These are phyloP conservation scores for Aspergillus awamori DNA, from an alignment of 2,329 filamentous ascomycete species.

Conservation along the genomic window DNA sequence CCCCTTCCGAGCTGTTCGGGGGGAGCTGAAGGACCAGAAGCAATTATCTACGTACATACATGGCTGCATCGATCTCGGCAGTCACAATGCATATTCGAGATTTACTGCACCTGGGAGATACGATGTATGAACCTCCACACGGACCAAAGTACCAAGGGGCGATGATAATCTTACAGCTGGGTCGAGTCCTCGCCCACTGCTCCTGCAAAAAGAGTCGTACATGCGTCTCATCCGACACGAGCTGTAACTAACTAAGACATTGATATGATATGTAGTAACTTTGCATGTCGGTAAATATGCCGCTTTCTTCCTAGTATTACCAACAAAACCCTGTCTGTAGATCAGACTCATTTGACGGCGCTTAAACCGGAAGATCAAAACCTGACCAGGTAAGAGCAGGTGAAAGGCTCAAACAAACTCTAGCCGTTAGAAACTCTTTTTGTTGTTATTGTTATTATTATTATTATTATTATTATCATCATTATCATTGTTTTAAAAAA, in stretches of 20 bases:
- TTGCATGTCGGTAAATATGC: not conserved
- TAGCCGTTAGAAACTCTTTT: conserved; percentile 1
- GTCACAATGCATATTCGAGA: not conserved
- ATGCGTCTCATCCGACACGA: not conserved
- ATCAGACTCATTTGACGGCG: conserved; percentile 11
- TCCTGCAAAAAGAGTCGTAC: not conserved
- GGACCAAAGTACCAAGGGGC: not conserved
- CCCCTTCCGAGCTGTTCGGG: not conserved
- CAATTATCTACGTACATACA: not conserved
- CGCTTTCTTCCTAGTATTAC: not conserved
- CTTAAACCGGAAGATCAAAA: conserved; percentile 13
- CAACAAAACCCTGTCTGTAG: not conserved
- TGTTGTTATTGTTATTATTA: not conserved
- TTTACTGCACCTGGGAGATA: not conserved
- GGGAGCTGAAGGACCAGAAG: not conserved
- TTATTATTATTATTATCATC: not conserved
- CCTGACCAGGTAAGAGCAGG: conserved; percentile 4
- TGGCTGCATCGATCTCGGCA: not conserved
- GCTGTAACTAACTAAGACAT: not conserved
- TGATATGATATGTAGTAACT: no score
- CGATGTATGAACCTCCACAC: not conserved
- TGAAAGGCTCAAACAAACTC: conserved; percentile 8
- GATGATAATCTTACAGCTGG: not conserved
- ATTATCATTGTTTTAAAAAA: not conserved
- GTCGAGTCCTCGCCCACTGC: not conserved